Evolutionary conservation across 352 stramenopile genomes (phyloP), one percentile per base, ranked within the genome.

Genomic region (Pythium grandisporangium): DNA sequence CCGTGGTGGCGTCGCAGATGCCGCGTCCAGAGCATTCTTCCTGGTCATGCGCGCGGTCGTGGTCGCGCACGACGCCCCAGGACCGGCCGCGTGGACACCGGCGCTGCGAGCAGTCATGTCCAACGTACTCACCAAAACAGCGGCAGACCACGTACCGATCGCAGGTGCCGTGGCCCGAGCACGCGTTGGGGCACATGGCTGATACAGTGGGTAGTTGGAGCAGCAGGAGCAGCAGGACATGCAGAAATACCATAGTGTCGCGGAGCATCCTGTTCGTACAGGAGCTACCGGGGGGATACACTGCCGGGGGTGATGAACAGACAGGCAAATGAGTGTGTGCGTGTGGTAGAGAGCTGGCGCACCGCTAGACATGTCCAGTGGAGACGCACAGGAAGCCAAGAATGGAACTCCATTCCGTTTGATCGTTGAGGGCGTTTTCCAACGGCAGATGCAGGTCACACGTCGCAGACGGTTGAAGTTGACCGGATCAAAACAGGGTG

Each of bases 1-100:
- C 86, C 5, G 63, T 77, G 1, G 57, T 48, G 26, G 68, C 56
- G 29, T 74, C 50, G 56, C 88, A 97, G 11, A 55, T 70, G 10
- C 88, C 88, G 48, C 76, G 53, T 11, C 66, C 72, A 0, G 76
- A 84, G 40, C 72, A 89, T 35, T 80, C 66, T 7, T 49, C 55
- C 0, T 49, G 37, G 23, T 44, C 55, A 40, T 89, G 76, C 3
- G 72, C 76, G 20, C 66, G 39, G 30, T 86, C 48, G 6, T 43
- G 30, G 13, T 55, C 70, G 11, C 33, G 61, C 30, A 86, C 55
- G 10, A 72, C 39, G 0, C 72, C 70, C 76, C 76, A 85, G 0
- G 72, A 53, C 22, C 76, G 79, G 5, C 57, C 66, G 1, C 51
- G 22, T 0, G 76, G 70, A 17, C 76, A 86, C 14, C 30, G 52